Base-by-base conservation (phyloP, 805 yeast genomes). In the Candida ponderosae region DNA sequence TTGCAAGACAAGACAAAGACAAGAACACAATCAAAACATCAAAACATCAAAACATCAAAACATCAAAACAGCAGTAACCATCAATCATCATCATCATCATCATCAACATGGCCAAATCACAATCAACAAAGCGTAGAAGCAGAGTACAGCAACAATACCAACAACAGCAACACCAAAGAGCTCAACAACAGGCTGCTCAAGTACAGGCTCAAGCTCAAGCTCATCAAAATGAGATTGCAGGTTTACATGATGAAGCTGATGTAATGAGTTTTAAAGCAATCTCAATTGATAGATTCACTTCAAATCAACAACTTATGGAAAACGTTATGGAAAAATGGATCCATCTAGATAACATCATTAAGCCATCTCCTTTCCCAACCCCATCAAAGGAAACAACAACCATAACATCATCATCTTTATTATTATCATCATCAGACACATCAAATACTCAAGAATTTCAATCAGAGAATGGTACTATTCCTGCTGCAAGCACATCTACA, bases 221-320 rank as follows among this genome's bases (percentile, higher is more conserved):
- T 17, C 26, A 39, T 6, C 51, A 44, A 10, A 52, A 50, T 7
- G 56, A 51, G 14, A 40, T 42, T 11, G 49, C 48, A 7, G 47
- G 53, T 3, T 40, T 53, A 35, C 78, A 72, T 42, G 79, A 73
- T 42, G 77, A 72, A 44, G 76, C 75, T 2, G 79, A 73, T 44
- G 64, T 72, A 34, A 66, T 72, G 50, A 63, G 68, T 6, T 72
- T 66, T 50, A 49, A 76, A 23, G 53, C 60, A 3, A 74, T 69
- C 34, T 72, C 74, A 1, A 54, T 67, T 17, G 53, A 58, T 26
- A 45, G 76, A 38, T 71, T 66, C 41, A 50, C 66, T 7, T 53
- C 60, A 31, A 73, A 72, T 47, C 78, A 71, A 33, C 77, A 72
- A 37, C 59, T 63, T 31, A 50, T 73, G 43, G 78, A 73, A 40